Base-by-base conservation (phyloP, 306 rosid species). In the Inga laurina region DNA sequence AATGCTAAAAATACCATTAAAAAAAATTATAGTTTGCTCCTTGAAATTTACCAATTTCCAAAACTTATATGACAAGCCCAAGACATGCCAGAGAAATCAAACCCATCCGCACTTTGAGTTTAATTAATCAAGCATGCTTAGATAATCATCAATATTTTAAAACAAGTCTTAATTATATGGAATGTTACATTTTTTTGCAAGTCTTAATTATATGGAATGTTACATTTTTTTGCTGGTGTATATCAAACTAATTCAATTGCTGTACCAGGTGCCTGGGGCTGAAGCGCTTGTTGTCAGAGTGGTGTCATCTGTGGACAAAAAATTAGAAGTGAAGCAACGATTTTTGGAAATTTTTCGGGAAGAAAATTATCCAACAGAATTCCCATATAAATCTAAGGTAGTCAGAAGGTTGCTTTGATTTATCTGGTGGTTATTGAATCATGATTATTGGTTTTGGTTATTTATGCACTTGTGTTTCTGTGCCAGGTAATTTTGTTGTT, bases 311-410 rank as follows among this genome's bases (percentile, higher is more conserved):
- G 99, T 96, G 70, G 99, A 96, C 94, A 96, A 96, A 86, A 93
- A 94, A 81, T 90, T 96, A 87, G 98, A 96, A 92, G 99, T 96
- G 78, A 96, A 96, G 84, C 98, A 85, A 81, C 89, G 98, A 35
- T 96, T 96, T 89, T 83, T 92, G 81, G 99, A 96, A 84, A 93
- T 96, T 74, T 96, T 96, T 87, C 94, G 88, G 76, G 98, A 96
- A 87, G 98, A 96, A 57, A 93, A 96, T 87, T 93, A 96, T 86
- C 98, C 99, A 14, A 89, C 90, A 22, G 99, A 96, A 82, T 96
- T 96, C 79, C 99, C 99, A 32, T 96, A 96, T 74, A 96, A 93
- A 88, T 96, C 99, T 13, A 96, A 96, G 97, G 99, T 93, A 80
- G 49, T 30, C 74, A 71, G 56, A 79, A 79, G 48, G 37, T 81